Base-by-base conservation (phyloP, 2,329 filamentous ascomycete genomes). In the Dichotomopilus funicola region DNA sequence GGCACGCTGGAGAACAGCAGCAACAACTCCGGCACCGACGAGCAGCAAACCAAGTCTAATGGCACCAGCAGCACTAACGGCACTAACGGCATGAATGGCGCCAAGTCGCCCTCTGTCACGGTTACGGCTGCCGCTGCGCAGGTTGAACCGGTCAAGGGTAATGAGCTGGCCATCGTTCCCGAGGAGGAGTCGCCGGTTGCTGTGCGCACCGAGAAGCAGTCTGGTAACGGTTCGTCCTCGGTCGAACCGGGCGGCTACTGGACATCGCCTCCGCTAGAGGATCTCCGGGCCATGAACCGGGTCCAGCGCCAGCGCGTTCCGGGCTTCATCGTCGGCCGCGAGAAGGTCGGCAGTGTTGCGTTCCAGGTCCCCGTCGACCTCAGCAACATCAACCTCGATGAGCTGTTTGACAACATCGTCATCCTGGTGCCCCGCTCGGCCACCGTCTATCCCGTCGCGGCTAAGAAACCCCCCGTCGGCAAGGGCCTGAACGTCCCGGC, bases 401-500 rank as follows among this genome's bases (percentile, higher is more conserved):
- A 89, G n/a, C 79, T 99, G 31, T 87, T 82, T 50, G 88, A 81
- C 48, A 81, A 79, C 33, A 86, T 96, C 63, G 88, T 97, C 38
- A 77, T 85, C 51, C 82, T 97, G 49, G 80, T 82, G 44, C 79
- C 86, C 49, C 88, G 94, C 38, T 87, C 86, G 7, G 89, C 90
- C 31, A 96, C 92, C 0, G 94, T 97, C 6, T 99, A 99, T 66
- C 86, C 83, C 4, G 80, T 87, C 45, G 77, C 84, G 42, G 78
- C 80, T 5, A 84, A 85, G 67, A 99, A 96, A 72, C 91, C 94
- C 12, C 80, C 87, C 0, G 79, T 86, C 56, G 94, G 95, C 56
- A 89, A 91, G 66, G 92, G 90, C 5, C 78, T 99, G 61, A 99
- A 99, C 66, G 89, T 96, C 6, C 91, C 91, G 3, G 89, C 94